A percentile compares a stretch with the other conserved stretches of the same genome.
Conservation (phyloP, 2,329 filamentous ascomycete genomes). For the Myrmaecium sp. region DNA sequence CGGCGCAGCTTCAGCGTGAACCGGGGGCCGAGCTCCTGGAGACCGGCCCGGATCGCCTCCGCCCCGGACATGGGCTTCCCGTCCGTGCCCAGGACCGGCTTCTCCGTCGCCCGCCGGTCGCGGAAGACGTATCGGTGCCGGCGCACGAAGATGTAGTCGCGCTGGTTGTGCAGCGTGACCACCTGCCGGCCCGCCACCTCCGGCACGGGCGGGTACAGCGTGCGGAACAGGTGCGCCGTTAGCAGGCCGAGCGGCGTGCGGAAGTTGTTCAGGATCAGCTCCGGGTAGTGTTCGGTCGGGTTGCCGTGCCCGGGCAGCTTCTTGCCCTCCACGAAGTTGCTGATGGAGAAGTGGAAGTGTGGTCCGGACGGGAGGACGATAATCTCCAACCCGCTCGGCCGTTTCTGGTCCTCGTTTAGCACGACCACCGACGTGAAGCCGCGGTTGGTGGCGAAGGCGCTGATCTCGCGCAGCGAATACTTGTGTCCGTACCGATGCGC, state of each 20-base stretch:
- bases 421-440: constrained; percentile 74
- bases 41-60: constrained; percentile 66
- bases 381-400: constrained; percentile 63
- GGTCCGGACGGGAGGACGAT: constrained; percentile 72
- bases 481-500: constrained; percentile 74
- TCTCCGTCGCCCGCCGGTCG: constrained; percentile 74
- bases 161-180: constrained; percentile 83
- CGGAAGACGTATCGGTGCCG: constrained; percentile 86
- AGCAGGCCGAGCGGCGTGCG: constrained; percentile 79
- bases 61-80: constrained; percentile 73
- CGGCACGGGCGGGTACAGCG: constrained; percentile 62
- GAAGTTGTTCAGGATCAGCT: constrained; percentile 87
- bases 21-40: constrained; percentile 78
- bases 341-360: constrained; percentile 82
- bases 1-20: constrained; percentile 77
- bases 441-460: constrained; percentile 64
- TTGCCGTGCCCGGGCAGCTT: constrained; percentile 82
- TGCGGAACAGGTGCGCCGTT: constrained; percentile 66
- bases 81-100: constrained; percentile 64
- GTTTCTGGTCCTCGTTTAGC: constrained; percentile 78
- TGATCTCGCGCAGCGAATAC: constrained; percentile 83
- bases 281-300: constrained; percentile 76
- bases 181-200: constrained; percentile 79
- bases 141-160: constrained; percentile 88
- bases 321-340: constrained; percentile 79